Evolutionary conservation across 2,329 filamentous ascomycete species (phyloP), one percentile per base, ranked within the genome.

Genomic region (Arthrobotrys iridis): DNA sequence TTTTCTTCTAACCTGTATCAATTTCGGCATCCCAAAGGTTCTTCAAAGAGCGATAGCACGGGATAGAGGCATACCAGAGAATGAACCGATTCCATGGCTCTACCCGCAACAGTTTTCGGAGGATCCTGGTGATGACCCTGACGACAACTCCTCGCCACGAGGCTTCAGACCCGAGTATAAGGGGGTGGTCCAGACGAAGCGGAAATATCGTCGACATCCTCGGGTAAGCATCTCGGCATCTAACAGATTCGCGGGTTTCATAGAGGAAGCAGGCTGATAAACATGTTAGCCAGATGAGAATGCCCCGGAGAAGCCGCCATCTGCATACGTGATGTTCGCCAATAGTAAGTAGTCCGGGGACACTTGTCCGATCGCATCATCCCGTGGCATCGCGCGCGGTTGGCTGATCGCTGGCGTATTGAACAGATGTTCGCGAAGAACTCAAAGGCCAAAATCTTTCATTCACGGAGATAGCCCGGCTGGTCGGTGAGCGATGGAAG

Each of bases 241-340:
- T 8, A 28, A 10, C 24, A 30, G 11, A 24, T 11, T 46, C 10
- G 35, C 20, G 24, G 33, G 3, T 24, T 30, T 28, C 15, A 28
- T 24, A 15, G 26, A 24, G 22, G 62, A 18, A 4, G n/a, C 26
- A 35, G 24, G 18, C 55, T 65, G 20, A 67, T 48, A 18, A 35
- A 13, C 22, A 30, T 33, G 30, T 26, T 80, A 92, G 88, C 85
- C 91, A 2, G 92, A 95, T 78, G 90, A 93, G 71, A 88, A 92
- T 83, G 91, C 91, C 0, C 92, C 92, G 1, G 91, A 93, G 80
- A 86, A 91, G 22, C 91, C 92, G 0, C 90, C 91, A 0, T 94
- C 91, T 3, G 92, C 91, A 57, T 94, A 94, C 82, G 92, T 94
- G 10, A 87, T 94, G 13, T 95, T 95, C 80, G 93, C 92, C 0